phyloP scores from a whole-genome alignment of 2,329 filamentous ascomycete genomes.

The Aspergillus sp. region DNA sequence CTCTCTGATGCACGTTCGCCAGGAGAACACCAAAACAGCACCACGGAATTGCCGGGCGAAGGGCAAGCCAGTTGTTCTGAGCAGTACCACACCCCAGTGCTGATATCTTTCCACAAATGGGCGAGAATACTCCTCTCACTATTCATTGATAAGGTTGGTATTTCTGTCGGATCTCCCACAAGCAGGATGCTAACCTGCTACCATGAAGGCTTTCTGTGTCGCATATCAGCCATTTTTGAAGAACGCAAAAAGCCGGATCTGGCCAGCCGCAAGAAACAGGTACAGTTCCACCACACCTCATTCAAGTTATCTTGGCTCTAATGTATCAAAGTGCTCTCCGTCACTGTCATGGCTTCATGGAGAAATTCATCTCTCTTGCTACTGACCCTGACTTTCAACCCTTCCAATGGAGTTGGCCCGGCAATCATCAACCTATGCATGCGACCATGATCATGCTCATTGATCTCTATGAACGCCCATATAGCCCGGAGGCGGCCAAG shows the following conservation, averaged over 20 bases:
- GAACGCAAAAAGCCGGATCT: constrained; percentile 47
- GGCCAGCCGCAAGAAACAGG: constrained; percentile 46
- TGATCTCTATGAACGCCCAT: constrained; percentile 47
- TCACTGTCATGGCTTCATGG: constrained; percentile 48
- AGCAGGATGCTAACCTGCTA: not conserved
- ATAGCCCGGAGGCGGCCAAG: constrained; percentile 43
- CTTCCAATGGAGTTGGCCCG: constrained; percentile 50
- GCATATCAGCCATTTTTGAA: constrained; percentile 50
- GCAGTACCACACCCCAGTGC: constrained; percentile 43
- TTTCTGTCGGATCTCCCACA: not conserved
- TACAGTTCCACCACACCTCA: constrained; percentile 13
- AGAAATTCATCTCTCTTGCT: constrained; percentile 48
- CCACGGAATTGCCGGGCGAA: constrained; percentile 34
- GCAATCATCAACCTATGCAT: constrained; percentile 28
- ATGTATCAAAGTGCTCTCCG: constrained; percentile 39
- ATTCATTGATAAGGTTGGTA: constrained; percentile 43
- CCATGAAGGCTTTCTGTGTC: constrained; percentile 41
- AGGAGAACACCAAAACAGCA: constrained; percentile 20
- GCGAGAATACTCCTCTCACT: constrained; percentile 43
- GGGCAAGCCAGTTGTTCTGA: constrained; percentile 36
- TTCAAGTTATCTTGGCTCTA: not conserved
- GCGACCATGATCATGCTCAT: constrained; percentile 46
- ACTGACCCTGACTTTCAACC: constrained; percentile 47
- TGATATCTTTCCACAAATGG: constrained; percentile 48
- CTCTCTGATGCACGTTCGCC: constrained; percentile 29